Percentiles rank a stretch among this genome's conserved stretches.
Conservation (phyloP, 768 basidiomycete genomes). For the Naganishia vaughanmartiniae region DNA sequence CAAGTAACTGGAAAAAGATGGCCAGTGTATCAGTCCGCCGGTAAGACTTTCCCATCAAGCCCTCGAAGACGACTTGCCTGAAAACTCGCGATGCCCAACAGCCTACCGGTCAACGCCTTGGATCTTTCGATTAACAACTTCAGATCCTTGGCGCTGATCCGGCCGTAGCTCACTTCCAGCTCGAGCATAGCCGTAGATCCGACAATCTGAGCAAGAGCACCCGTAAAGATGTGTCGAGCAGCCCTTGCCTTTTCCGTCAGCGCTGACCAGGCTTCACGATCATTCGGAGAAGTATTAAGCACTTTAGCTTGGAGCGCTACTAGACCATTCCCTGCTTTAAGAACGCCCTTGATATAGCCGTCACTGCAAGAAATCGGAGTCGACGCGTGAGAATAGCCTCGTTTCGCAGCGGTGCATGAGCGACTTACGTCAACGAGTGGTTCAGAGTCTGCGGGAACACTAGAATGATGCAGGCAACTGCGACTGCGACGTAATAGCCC, state of each 20-base stretch:
- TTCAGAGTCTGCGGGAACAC: constrained; percentile 61
- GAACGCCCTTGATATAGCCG: constrained; percentile 41
- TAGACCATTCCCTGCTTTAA: constrained; percentile 40
- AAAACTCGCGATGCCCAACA: constrained; percentile 41
- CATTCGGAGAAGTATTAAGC: constrained; percentile 36
- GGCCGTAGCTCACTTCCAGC: constrained; percentile 48
- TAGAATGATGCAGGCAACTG: constrained; percentile 55
- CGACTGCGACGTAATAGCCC: constrained; percentile 58
- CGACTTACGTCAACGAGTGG: constrained; percentile 53
- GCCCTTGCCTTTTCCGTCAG: constrained; percentile 35
- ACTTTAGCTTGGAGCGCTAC: constrained; percentile 43
- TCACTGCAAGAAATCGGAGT: constrained; percentile 26
- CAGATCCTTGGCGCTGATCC: constrained; percentile 46
- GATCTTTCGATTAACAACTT: constrained; percentile 39
- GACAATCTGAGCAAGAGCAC: constrained; percentile 37
- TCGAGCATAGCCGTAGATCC: constrained; percentile 43
- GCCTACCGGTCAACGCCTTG: constrained; percentile 40
- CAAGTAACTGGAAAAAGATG: not conserved
- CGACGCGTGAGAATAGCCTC: not conserved
- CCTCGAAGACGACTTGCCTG: constrained; percentile 36
- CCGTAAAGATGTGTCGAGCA: constrained; percentile 37
- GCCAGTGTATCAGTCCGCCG: not conserved
- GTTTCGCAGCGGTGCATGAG: not conserved
- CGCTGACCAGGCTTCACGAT: constrained; percentile 38
- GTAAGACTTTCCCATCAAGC: not conserved